Conservation (phyloP, 176 grass and related monocot genomes). For the Avena atlantica region DNA sequence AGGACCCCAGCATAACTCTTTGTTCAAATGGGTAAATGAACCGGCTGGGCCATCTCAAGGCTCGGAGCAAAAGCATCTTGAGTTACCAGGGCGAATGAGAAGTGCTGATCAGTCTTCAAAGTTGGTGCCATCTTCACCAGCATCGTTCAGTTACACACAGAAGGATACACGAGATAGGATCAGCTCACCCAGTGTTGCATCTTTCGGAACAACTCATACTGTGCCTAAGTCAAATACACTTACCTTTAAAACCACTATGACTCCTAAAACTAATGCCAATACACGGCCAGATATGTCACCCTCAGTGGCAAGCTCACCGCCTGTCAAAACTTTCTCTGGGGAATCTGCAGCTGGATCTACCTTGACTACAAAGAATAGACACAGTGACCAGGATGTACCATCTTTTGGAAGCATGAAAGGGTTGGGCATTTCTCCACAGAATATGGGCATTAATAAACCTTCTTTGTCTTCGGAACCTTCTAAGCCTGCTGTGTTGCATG, state of each 20-base stretch:
- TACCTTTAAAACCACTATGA: constrained; percentile 56
- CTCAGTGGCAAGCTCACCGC: constrained; percentile 28
- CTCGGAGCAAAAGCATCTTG: constrained; percentile 52
- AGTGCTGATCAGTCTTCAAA: constrained; percentile 57
- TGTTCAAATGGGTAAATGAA: constrained; percentile 91
- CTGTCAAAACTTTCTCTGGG: constrained; percentile 43
- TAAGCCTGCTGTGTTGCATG: constrained; percentile 38
- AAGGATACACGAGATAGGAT: constrained; percentile 48
- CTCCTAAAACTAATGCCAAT: constrained; percentile 51
- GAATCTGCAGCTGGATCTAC: constrained; percentile 41
- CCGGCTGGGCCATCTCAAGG: constrained; percentile 52
- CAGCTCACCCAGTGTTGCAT: constrained; percentile 48
- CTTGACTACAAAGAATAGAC: constrained; percentile 47
- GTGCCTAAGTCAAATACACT: constrained; percentile 46
- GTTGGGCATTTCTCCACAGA: constrained; percentile 40
- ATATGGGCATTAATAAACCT: constrained; percentile 42
- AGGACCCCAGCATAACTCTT: constrained; percentile 57
- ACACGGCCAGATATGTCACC: constrained; percentile 39
- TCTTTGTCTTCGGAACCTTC: constrained; percentile 51
- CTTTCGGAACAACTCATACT: constrained; percentile 48
- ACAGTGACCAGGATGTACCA: constrained; percentile 38
- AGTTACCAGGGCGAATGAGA: constrained; percentile 55
- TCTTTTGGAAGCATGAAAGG: constrained; percentile 48
- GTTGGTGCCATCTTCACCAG: constrained; percentile 43
- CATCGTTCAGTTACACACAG: constrained; percentile 43